These are phyloP conservation scores for Chlamydomonas reinhardtii DNA, from an alignment of 163 green algal species.

Conservation along the genomic window DNA sequence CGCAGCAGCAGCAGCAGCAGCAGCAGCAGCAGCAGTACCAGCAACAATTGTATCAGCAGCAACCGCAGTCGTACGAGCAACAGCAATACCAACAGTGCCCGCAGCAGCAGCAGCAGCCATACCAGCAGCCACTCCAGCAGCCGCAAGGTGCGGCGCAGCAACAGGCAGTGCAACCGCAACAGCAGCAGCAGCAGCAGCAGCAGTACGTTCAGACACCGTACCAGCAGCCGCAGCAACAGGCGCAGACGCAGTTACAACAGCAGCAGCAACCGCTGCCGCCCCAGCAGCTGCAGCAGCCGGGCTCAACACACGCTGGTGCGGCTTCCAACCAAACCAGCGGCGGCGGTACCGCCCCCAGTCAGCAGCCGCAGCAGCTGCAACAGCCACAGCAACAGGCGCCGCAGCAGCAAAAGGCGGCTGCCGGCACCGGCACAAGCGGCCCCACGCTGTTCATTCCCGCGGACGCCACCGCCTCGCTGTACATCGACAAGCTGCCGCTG, in stretches of 20 bases:
- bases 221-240: not conserved
- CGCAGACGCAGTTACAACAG: conserved; percentile 29
- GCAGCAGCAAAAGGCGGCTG: conserved; percentile 1
- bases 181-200: not conserved
- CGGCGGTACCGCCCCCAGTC: no score
- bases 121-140: not conserved
- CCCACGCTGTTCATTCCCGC: conserved; percentile 11
- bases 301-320: no score
- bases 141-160: not conserved
- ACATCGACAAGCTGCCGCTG: conserved; percentile 67
- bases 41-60: not conserved
- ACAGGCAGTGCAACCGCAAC: not conserved
- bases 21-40: not conserved
- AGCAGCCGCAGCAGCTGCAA: conserved; percentile 13
- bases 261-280: not conserved
- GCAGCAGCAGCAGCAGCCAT: not conserved
- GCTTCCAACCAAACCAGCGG: no score
- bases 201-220: not conserved
- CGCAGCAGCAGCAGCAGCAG: not conserved
- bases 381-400: not conserved
- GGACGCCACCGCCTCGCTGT: conserved; percentile 68
- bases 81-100: not conserved
- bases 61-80: no score
- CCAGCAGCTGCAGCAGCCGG: not conserved
- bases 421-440: no score